phyloP scores from a whole-genome alignment of 1,139 yeast genomes.

The Geotrichum cucujoidarum region DNA sequence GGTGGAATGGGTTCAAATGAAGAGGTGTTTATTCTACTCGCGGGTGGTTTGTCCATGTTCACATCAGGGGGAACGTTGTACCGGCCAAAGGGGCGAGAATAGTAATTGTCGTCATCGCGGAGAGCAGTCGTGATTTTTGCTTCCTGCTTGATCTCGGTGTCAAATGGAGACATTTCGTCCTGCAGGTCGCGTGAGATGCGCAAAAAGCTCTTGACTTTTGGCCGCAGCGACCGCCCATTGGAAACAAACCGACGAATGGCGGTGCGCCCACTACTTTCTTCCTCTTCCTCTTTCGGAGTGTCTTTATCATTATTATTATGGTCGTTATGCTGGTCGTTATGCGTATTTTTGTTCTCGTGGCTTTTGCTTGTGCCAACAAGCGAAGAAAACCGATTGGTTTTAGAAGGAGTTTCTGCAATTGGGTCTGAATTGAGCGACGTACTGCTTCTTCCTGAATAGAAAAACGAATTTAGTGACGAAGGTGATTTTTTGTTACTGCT shows the following conservation, averaged over 20 bases:
- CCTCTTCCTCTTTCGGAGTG: not conserved
- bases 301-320: not conserved
- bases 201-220: constrained; percentile 32
- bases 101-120: constrained; percentile 24
- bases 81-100: not conserved
- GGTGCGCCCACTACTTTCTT: constrained; percentile 7
- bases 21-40: not conserved
- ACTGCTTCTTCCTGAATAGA: not conserved
- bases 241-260: constrained; percentile 23
- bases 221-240: constrained; percentile 29
- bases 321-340: not conserved
- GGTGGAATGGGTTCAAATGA: constrained; percentile 6
- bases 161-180: constrained; percentile 34
- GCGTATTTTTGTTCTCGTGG: constrained; percentile 1
- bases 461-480: not conserved
- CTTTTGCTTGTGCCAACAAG: constrained; percentile 1
- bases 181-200: constrained; percentile 34
- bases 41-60: not conserved
- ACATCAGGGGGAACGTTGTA: not conserved
- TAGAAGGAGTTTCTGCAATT: not conserved
- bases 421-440: not conserved
- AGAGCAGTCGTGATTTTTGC: constrained; percentile 34
- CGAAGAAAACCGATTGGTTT: constrained; percentile 2
- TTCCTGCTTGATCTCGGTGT: constrained; percentile 34
- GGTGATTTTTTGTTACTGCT: not conserved